Percentiles rank a stretch among this genome's conserved stretches.
These are phyloP conservation scores for Cystobasidium pallidum DNA, from an alignment of 1,284 basidiomycete species.

Conservation along the genomic window DNA sequence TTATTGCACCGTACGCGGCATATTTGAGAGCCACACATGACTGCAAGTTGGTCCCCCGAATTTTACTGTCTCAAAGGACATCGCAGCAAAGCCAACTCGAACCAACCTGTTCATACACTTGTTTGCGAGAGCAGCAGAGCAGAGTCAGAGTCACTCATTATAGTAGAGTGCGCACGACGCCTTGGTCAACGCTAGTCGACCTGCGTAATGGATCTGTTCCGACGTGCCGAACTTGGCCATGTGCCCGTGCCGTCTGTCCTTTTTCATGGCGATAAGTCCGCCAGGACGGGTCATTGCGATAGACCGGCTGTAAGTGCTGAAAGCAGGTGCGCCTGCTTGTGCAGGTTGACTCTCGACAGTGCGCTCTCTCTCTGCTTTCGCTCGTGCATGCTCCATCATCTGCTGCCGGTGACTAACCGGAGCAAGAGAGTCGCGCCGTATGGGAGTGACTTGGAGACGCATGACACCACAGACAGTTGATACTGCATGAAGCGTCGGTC, in stretches of 20 bases:
- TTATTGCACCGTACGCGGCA: too few species aligned
- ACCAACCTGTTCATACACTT: too few species aligned
- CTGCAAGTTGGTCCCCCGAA: too few species aligned
- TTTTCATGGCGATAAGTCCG: too few species aligned
- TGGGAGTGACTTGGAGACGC: neutral
- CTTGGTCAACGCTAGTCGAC: too few species aligned
- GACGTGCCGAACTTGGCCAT: neutral
- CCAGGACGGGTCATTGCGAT: too few species aligned
- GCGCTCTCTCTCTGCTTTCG: neutral
- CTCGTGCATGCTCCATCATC: neutral
- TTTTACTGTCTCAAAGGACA: neutral
- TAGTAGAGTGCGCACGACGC: too few species aligned
- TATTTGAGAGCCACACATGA: too few species aligned
- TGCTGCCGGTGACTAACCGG: neutral
- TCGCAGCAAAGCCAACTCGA: too few species aligned
- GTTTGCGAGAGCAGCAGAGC: too few species aligned
- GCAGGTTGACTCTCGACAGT: neutral
- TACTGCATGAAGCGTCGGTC: neutral
- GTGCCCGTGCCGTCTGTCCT: neutral
- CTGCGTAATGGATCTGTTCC: neutral
- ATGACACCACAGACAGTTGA: neutral
- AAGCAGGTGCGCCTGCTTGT: neutral
- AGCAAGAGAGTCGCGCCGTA: too few species aligned
- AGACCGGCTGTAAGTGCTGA: neutral
- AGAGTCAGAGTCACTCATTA: too few species aligned